Evolutionary conservation across 2,329 filamentous ascomycete genomes (phyloP), one percentile per base, ranked within the genome.

Genomic region (Tolypocladium tropicale): DNA sequence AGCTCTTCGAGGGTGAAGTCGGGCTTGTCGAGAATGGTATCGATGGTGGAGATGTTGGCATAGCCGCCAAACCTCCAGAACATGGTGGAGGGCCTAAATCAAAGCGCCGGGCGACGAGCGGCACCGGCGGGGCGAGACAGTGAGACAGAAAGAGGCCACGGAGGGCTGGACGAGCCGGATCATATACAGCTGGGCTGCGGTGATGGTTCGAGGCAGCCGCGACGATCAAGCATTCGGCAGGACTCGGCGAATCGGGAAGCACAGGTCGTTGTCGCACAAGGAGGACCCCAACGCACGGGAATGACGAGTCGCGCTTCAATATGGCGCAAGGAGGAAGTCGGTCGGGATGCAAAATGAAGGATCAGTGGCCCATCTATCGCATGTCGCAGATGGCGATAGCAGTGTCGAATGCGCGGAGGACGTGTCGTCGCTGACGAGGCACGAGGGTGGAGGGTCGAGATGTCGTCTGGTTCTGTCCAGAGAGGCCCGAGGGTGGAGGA

Each of bases 61-160:
- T 97, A 97, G 70, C 91, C 91, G 81, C 94, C 93, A 81, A 97
- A 99, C 76, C 93, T 88, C 94, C 94, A 99, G 76, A 99, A 99
- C 94, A 99, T 99, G 78, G 74, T 93, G 85, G 69, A 70, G 66
- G 65, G 56, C 60, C 63, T 65, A 61, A 59, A 64, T 65, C 64
- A 66, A 66, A 62, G 65, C 68, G 64, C 70, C 64, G 66, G 64
- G 64, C 60, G 61, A 64, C 59, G 58, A 57, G 58, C 57, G 58
- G 65, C 66, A 65, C 65, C 67, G 67, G 67, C 64, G 63, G 37
- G 61, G 61, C 21, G 61, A 62, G 59, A 56, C 58, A 60, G 58
- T 58, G 55, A 60, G 55, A 51, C 48, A 11, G 53, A 52, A 51
- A 18, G 52, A n/a, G 43, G 53, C 21, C 37, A 39, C 48, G 34